Base-by-base conservation (phyloP, 768 basidiomycete species). In the Russula griseocarnosa region DNA sequence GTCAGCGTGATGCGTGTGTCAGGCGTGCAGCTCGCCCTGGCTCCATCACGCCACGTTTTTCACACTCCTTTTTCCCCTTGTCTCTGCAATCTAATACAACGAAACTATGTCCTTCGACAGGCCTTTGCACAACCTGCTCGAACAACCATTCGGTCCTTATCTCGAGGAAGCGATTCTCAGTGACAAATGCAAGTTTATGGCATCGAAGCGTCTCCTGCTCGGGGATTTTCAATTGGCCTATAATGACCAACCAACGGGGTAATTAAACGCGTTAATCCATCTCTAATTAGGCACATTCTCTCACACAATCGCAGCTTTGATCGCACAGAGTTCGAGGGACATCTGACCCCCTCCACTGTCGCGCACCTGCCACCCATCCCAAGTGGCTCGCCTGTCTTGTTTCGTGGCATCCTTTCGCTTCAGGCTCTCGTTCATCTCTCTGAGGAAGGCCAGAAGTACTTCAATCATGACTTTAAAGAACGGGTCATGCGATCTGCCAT, bases 351-450 rank as follows among this genome's bases (percentile, higher is more conserved):
- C 1, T 44, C 16, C 1, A 64, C 52, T 13, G 57, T 22, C 16
- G 6, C 4, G 3, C 55, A 60, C 58, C 24, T 26, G 24, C 13
- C 38, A 30, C 22, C 65, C 18, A 34, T 65, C 40, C 50, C 5
- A 7, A 30, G 22, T 13, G 66, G 36, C n/a, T 38, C 34, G 44
- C 63, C 7, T 20, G 78, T 85, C 22, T 74, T 78, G 13, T 83
- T 86, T 64, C 81, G 78, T 36, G 86, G 85, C 0, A 68, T 79
- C 6, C 73, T 87, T 0, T 75, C 76, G 44, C 78, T 88, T 63
- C 68, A 74, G 3, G 61, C 73, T 2, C 74, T 82, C 0, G 66
- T 72, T 1, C 85, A 84, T 79, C 79, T 88, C 24, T 81, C 84
- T 0, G 73, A 75, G 0, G 69, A 69, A 49, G 87, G 84, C 1